Conservation (phyloP, 495 filamentous ascomycete species). For the Parmelia sp. region DNA sequence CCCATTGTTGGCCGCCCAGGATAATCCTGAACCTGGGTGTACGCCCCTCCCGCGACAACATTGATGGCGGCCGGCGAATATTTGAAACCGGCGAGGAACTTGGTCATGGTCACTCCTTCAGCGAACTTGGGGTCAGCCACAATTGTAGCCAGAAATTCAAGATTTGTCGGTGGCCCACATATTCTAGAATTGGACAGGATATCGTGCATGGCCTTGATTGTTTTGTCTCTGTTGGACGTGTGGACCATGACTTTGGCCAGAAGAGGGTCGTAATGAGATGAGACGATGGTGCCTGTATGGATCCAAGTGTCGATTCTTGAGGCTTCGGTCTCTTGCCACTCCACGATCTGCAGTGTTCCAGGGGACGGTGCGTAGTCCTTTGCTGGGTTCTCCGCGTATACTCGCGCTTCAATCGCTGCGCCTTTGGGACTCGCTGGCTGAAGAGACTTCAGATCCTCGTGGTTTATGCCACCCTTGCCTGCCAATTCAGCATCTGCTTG, state of each 20-base stretch:
- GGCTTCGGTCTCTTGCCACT: constrained; percentile 41
- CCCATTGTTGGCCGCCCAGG: constrained; percentile 47
- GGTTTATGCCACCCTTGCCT: constrained; percentile 38
- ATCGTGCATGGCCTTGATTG: constrained; percentile 41
- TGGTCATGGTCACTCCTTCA: constrained; percentile 48
- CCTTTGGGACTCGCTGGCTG: constrained; percentile 36
- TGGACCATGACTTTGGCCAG: constrained; percentile 58
- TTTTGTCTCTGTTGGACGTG: constrained; percentile 34
- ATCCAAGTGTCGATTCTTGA: constrained; percentile 59
- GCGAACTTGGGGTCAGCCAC: constrained; percentile 37
- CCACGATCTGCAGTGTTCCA: constrained; percentile 50
- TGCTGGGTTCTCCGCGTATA: constrained; percentile 57
- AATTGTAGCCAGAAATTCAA: constrained; percentile 48
- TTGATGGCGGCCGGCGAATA: constrained; percentile 48
- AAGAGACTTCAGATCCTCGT: constrained; percentile 30
- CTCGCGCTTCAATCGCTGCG: constrained; percentile 51
- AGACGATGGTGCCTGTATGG: constrained; percentile 46
- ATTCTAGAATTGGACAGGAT: constrained; percentile 40
- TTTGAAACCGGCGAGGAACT: constrained; percentile 45
- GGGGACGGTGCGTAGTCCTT: constrained; percentile 52
- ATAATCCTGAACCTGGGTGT: constrained; percentile 54
- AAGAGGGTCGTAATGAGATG: constrained; percentile 55
- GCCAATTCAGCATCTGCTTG: constrained; percentile 44
- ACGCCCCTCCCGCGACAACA: constrained; percentile 49
- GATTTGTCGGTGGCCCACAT: constrained; percentile 52